These are phyloP conservation scores for Sporisorium sorghi DNA, from an alignment of 1,284 basidiomycete species.

Conservation along the genomic window DNA sequence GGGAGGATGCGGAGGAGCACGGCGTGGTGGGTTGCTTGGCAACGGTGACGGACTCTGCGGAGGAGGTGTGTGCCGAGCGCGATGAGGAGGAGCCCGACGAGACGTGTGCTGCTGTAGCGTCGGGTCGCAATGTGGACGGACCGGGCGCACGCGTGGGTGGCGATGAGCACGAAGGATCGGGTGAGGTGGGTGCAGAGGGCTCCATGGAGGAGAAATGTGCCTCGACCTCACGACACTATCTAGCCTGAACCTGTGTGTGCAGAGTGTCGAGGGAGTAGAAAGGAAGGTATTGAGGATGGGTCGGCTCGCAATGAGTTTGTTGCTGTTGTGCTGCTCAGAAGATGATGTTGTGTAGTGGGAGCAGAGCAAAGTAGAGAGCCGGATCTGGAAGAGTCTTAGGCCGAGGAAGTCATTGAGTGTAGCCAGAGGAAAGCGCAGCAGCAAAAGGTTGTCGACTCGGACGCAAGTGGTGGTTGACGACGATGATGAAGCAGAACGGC, in stretches of 20 bases:
- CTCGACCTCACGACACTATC: slow-evolving; percentile 7
- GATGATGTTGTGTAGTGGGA: not conserved
- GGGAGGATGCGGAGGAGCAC: slow-evolving; percentile 23
- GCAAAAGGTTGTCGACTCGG: too few relatives aligned
- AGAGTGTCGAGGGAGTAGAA: not conserved
- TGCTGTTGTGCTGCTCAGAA: not conserved
- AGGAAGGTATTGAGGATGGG: not conserved
- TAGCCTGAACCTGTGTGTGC: not conserved
- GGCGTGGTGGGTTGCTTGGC: slow-evolving; percentile 15
- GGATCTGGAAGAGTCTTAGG: not conserved
- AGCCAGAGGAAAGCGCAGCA: not conserved
- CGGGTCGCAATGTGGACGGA: slow-evolving; percentile 11
- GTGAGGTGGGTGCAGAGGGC: slow-evolving; percentile 9
- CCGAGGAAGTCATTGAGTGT: not conserved
- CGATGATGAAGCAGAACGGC: not conserved
- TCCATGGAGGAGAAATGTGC: slow-evolving; percentile 13
- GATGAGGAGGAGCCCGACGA: slow-evolving; percentile 37
- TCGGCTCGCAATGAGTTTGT: not conserved
- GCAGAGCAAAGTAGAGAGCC: not conserved
- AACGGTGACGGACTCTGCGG: slow-evolving; percentile 16
- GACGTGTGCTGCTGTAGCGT: slow-evolving; percentile 10
- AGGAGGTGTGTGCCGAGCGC: slow-evolving; percentile 28
- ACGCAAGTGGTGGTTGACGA: not conserved
- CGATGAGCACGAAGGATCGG: slow-evolving; percentile 18
- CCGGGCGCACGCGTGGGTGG: not conserved